Conservation (phyloP, 2,329 filamentous ascomycete species). For the Aspergillus aculeatinus region DNA sequence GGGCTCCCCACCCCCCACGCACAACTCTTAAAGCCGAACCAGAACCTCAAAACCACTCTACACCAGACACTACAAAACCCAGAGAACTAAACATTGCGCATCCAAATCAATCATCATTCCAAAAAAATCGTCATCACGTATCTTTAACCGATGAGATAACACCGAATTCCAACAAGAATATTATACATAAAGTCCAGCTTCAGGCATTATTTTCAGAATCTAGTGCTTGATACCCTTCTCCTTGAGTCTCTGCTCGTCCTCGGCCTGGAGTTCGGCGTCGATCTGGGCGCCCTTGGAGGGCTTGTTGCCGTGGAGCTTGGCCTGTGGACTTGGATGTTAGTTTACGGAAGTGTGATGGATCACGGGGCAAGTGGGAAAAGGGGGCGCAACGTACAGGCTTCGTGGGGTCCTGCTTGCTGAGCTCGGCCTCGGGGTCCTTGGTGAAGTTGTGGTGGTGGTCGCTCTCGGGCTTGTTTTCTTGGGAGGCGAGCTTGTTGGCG, state of each 20-base stretch:
- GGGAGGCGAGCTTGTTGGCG: slow-evolving; percentile 44
- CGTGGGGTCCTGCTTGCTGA: slow-evolving; percentile 45
- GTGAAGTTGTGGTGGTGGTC: slow-evolving; percentile 27
- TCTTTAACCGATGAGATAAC: not conserved
- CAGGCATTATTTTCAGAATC: not conserved
- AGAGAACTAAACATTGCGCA: too few relatives aligned
- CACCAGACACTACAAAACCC: too few relatives aligned
- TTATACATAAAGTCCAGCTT: not conserved
- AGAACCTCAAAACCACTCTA: too few relatives aligned
- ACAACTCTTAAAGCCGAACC: too few relatives aligned
- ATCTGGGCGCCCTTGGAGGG: slow-evolving; percentile 50
- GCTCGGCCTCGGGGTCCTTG: slow-evolving; percentile 36
- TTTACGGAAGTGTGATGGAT: not conserved
- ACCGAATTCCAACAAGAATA: not conserved
- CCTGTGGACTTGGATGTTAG: slow-evolving; percentile 34
- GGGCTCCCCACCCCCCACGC: too few relatives aligned
- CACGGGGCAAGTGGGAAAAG: not conserved
- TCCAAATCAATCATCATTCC: not conserved
- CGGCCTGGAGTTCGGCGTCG: slow-evolving; percentile 45
- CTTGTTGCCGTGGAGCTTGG: slow-evolving; percentile 46
- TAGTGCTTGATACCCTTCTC: slow-evolving; percentile 45
- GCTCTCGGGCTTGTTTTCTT: slow-evolving; percentile 29
- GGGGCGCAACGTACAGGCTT: slow-evolving; percentile 35
- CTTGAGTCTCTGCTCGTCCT: slow-evolving; percentile 45
- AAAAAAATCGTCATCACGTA: not conserved